These are phyloP conservation scores for Oryza glumipatula DNA, from an alignment of 176 grass and related monocot species.

Conservation along the genomic window DNA sequence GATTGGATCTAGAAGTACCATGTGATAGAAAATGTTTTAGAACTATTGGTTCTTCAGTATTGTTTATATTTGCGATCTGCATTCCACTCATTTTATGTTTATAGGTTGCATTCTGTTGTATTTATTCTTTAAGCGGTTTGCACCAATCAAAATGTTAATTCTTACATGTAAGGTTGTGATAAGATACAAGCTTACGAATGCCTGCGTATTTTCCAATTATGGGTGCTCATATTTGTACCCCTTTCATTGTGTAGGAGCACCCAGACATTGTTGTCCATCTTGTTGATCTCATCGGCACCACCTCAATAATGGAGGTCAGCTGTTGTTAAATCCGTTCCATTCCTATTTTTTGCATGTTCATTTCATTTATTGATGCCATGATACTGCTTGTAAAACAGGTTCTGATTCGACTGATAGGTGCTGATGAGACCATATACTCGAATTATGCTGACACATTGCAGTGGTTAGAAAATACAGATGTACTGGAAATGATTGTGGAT, in stretches of 20 bases:
- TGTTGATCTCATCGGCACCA: conserved; percentile 86
- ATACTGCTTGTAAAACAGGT: conserved; percentile 63
- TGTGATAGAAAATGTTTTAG: not conserved
- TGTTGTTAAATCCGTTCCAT: not conserved
- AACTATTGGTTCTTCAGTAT: not conserved
- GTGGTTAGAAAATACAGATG: conserved; percentile 77
- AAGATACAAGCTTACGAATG: not conserved
- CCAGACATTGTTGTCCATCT: conserved; percentile 72
- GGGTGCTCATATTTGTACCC: not conserved
- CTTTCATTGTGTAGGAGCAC: conserved; percentile 51
- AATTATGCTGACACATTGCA: conserved; percentile 67
- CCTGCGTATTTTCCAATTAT: conserved; percentile 29
- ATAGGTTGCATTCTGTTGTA: not conserved
- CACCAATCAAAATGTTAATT: not conserved
- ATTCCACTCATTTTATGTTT: conserved; percentile 11
- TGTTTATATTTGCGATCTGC: not conserved
- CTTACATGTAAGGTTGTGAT: not conserved
- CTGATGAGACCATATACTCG: conserved; percentile 81
- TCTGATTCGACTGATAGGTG: conserved; percentile 77
- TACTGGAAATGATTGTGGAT: conserved; percentile 82
- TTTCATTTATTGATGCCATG: conserved; percentile 33
- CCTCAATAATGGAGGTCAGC: conserved; percentile 85
- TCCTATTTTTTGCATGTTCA: conserved; percentile 13
- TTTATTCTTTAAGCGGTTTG: not conserved
- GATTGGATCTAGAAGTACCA: not conserved